Evolutionary conservation across 768 basidiomycete genomes (phyloP).

Genomic region (Mycena olivaceomarginata): DNA sequence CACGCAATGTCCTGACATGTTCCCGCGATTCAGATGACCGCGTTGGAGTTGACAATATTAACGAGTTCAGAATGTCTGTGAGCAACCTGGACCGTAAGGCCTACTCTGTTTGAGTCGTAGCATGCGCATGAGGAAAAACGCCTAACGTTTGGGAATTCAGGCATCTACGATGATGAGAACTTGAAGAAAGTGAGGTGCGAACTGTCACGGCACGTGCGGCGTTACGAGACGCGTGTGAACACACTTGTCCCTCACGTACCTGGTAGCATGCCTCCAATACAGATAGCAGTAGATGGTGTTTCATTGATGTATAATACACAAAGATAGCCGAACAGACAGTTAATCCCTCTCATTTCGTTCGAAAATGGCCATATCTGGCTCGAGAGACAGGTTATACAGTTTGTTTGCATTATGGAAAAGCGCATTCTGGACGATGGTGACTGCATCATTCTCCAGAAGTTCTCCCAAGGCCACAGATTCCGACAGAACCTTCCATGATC

Average conservation of each 20-base stretch:
- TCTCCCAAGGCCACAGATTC: conserved; percentile 69
- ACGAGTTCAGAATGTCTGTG: conserved; percentile 18
- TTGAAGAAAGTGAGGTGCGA: too few species aligned
- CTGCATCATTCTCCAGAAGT: conserved; percentile 73
- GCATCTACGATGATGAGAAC: background rate
- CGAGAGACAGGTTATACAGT: conserved; percentile 75
- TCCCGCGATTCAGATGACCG: conserved; percentile 19
- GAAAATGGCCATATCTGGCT: conserved; percentile 39
- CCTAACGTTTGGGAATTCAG: background rate
- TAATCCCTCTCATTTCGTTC: conserved; percentile 8
- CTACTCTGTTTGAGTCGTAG: background rate
- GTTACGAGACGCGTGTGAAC: background rate
- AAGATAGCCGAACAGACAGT: background rate
- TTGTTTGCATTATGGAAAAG: conserved; percentile 82
- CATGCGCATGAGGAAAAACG: background rate
- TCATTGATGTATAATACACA: background rate
- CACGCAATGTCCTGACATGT: conserved; percentile 11
- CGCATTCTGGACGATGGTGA: conserved; percentile 70
- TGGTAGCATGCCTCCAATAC: background rate
- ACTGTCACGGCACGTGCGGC: conserved; percentile 10
- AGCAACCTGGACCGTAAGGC: background rate
- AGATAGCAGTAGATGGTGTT: background rate
- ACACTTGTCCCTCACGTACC: background rate
- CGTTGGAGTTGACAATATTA: background rate
- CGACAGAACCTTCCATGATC: conserved; percentile 69